phyloP scores from a whole-genome alignment of 768 basidiomycete genomes.

The Mycena galericulata region DNA sequence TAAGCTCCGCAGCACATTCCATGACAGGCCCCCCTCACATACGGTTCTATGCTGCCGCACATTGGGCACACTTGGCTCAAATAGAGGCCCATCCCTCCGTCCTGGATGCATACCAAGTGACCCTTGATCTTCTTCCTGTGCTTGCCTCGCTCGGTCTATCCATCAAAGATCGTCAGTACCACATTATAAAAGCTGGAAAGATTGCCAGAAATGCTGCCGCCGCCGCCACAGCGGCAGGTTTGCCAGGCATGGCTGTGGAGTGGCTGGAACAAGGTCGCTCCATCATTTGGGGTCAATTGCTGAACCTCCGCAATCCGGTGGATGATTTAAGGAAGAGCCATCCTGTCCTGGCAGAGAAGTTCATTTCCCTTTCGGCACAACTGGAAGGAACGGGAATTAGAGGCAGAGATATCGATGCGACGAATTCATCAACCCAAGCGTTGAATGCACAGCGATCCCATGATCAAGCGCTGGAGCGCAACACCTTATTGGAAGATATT shows the following conservation, averaged over 20 bases:
- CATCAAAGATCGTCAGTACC: not conserved
- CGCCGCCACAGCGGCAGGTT: not conserved
- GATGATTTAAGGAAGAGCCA: not conserved
- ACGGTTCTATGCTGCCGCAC: not conserved
- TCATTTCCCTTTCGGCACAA: not conserved
- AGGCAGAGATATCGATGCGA: not conserved
- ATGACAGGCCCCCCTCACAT: not conserved
- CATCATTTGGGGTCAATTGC: not conserved
- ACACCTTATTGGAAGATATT: not conserved
- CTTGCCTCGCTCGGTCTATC: not conserved
- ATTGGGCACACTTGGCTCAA: not conserved
- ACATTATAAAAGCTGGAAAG: not conserved
- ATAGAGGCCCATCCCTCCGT: not conserved
- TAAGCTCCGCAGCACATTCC: not conserved
- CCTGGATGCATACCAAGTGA: not conserved
- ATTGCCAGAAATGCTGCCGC: not conserved
- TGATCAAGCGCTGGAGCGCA: not conserved
- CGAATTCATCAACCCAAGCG: not conserved
- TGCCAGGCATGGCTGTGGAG: not conserved
- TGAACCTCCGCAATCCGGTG: not conserved
- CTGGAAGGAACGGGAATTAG: not conserved
- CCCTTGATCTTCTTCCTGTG: not conserved
- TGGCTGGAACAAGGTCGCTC: not conserved
- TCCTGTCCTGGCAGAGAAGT: not conserved
- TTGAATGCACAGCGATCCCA: not conserved